Conservation (phyloP, 176 grass and related monocot genomes). For the Alloteropsis semialata region DNA sequence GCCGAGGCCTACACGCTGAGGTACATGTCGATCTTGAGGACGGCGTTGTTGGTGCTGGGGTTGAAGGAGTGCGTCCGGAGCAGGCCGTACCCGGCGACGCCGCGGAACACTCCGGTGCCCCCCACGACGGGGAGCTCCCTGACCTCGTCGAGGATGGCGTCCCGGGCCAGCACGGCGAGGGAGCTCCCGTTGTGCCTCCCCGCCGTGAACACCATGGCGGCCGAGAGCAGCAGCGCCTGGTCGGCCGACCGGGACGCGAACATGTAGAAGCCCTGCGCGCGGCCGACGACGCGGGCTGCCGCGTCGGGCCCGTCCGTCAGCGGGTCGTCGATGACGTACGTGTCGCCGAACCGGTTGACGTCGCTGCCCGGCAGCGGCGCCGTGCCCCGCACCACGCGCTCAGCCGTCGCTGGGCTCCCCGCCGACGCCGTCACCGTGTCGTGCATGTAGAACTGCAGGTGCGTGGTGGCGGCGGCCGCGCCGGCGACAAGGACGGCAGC, state of each 20-base stretch:
- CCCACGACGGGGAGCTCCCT: conserved; percentile 60
- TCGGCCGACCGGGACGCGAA: conserved; percentile 21
- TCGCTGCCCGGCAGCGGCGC: not conserved
- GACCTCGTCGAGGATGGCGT: conserved; percentile 25
- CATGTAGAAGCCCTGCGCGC: conserved; percentile 58
- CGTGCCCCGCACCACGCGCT: conserved; percentile 25
- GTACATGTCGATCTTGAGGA: conserved; percentile 54
- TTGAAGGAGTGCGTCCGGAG: conserved; percentile 32
- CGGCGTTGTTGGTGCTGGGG: not conserved
- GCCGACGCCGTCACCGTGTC: conserved; percentile 32
- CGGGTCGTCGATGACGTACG: conserved; percentile 57
- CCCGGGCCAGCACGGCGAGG: conserved; percentile 43
- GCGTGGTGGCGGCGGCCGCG: conserved; percentile 9
- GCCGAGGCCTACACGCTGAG: not conserved
- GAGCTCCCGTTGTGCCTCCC: conserved; percentile 54
- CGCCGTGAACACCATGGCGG: conserved; percentile 40
- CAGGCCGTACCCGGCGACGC: conserved; percentile 35
- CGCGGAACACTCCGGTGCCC: conserved; percentile 41
- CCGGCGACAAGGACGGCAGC: not conserved
- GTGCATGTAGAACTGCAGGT: conserved; percentile 72
- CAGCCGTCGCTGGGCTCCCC: conserved; percentile 23
- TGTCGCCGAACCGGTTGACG: conserved; percentile 39
- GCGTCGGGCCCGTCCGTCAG: conserved; percentile 35
- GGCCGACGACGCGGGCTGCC: conserved; percentile 32
- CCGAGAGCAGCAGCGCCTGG: conserved; percentile 32